A percentile compares a stretch with the other conserved stretches of the same genome.
Evolutionary conservation across 305 asterid species (phyloP).

Genomic region (Solanum hybrid): DNA sequence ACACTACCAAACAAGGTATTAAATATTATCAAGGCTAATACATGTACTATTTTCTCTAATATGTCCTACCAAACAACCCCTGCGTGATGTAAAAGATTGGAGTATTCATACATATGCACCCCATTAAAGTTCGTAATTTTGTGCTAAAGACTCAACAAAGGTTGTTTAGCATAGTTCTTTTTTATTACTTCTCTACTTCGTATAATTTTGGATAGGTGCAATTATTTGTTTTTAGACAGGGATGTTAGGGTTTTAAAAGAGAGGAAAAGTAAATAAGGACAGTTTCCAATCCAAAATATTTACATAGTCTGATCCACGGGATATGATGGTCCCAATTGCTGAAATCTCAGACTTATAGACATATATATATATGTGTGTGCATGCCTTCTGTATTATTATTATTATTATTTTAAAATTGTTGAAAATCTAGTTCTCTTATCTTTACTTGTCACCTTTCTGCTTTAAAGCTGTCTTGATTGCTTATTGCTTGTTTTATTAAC

Average conservation of each 20-base stretch:
- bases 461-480: background rate
- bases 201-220: background rate
- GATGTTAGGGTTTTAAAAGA: background rate
- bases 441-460: background rate
- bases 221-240: background rate
- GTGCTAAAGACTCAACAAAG: background rate
- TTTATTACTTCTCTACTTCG: background rate
- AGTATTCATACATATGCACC: background rate
- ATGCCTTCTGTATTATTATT: background rate
- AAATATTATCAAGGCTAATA: background rate
- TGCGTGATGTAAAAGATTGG: background rate
- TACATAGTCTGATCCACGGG: background rate
- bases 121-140: background rate
- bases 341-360: background rate
- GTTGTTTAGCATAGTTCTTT: background rate
- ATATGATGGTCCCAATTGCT: background rate
- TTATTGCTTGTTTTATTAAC: background rate
- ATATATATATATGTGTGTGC: background rate
- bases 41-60: background rate
- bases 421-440: background rate
- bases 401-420: background rate
- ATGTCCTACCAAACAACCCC: background rate
- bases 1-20: background rate
- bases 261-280: background rate
- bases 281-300: background rate